Percentiles rank a stretch among this genome's conserved stretches.
These are phyloP conservation scores for Hanseniaspora jakobsenii DNA, from an alignment of 805 yeast genomes.

Conservation along the genomic window DNA sequence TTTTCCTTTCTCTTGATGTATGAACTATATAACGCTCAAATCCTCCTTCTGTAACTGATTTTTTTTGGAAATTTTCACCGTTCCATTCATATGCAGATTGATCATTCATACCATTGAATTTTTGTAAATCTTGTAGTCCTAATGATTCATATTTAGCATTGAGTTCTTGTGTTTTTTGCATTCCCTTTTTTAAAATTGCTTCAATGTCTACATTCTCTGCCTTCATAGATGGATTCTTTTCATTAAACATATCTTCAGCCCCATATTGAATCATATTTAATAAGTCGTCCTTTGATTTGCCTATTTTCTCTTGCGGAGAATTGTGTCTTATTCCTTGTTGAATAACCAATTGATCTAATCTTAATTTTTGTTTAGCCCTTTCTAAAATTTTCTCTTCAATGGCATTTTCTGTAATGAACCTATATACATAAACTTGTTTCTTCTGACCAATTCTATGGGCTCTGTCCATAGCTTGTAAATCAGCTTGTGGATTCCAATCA, in stretches of 20 bases:
- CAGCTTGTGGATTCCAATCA: conserved; percentile 98
- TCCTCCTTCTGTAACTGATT: conserved; percentile 25
- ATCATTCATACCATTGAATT: conserved; percentile 60
- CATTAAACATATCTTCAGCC: conserved; percentile 64
- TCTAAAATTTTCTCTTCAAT: conserved; percentile 93
- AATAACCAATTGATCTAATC: conserved; percentile 87
- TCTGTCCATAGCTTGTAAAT: conserved; percentile 94
- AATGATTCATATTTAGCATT: conserved; percentile 73
- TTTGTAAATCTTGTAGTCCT: conserved; percentile 87
- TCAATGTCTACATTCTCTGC: conserved; percentile 59
- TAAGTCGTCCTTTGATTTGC: conserved; percentile 68
- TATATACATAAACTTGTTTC: conserved; percentile 82
- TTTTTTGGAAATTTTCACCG: conserved; percentile 53
- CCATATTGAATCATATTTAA: conserved; percentile 95
- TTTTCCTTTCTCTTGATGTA: conserved; percentile 47
- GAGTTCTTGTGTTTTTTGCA: conserved; percentile 63
- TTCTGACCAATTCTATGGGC: conserved; percentile 97
- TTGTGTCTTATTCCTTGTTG: conserved; percentile 49
- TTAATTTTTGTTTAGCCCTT: conserved; percentile 85
- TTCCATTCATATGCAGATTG: conserved; percentile 94
- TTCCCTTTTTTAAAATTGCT: conserved; percentile 65
- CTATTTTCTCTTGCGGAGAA: conserved; percentile 27
- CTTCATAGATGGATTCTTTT: not conserved
- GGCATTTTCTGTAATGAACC: conserved; percentile 91
- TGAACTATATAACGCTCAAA: conserved; percentile 24